Conservation (phyloP, 2,329 filamentous ascomycete species). For the Xylaria arbuscula region DNA sequence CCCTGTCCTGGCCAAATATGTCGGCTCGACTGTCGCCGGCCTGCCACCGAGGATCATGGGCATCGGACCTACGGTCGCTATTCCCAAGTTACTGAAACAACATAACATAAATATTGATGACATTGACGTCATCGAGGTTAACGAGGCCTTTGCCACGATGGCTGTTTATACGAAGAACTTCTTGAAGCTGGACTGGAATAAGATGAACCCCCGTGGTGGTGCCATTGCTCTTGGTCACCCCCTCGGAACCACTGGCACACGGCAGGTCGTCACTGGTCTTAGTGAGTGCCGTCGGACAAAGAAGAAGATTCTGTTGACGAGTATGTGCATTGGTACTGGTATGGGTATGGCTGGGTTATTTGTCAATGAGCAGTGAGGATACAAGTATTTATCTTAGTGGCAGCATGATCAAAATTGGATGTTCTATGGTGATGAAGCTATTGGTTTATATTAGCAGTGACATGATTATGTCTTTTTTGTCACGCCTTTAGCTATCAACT, state of each 20-base stretch:
- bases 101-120: conserved; percentile 83
- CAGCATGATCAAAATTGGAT: not conserved
- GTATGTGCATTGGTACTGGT: conserved; percentile 84
- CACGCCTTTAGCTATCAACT: not conserved
- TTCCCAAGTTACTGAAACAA: conserved; percentile 85
- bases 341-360: conserved; percentile 76
- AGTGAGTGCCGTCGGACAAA: conserved; percentile 85
- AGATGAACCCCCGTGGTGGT: conserved; percentile 84
- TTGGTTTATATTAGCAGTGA: not conserved
- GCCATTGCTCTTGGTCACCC: conserved; percentile 87
- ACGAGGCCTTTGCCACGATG: conserved; percentile 99
- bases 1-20: conserved; percentile 94
- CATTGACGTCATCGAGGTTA: conserved; percentile 90
- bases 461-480: not conserved
- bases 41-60: conserved; percentile 96
- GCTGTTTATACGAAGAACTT: conserved; percentile 89
- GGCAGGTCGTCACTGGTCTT: conserved; percentile 89
- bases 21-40: conserved; percentile 89
- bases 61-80: conserved; percentile 80
- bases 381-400: conserved; percentile 9
- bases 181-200: conserved; percentile 75
- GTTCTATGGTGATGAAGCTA: not conserved
- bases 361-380: conserved; percentile 65
- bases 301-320: conserved; percentile 91
- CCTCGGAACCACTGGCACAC: conserved; percentile 79